These are phyloP conservation scores for Porpolomopsis calyptriformis DNA, from an alignment of 768 basidiomycete species.

Conservation along the genomic window DNA sequence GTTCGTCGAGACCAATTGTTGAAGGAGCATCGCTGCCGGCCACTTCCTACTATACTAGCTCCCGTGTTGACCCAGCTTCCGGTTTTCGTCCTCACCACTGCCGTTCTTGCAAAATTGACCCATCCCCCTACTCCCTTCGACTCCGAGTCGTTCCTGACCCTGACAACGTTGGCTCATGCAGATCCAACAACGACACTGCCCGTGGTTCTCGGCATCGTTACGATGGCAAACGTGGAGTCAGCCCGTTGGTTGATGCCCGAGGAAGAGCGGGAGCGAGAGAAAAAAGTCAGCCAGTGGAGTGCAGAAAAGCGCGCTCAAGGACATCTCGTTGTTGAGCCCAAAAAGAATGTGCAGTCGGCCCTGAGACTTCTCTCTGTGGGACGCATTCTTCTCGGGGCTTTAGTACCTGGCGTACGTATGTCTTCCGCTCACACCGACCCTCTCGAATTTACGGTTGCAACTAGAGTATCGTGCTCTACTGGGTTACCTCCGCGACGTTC, in stretches of 20 bases:
- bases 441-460: constrained; percentile 8
- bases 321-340: constrained; percentile 33
- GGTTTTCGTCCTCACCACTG: constrained; percentile 56
- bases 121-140: constrained; percentile 57
- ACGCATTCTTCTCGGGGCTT: constrained; percentile 55
- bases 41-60: constrained; percentile 44
- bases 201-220: constrained; percentile 59
- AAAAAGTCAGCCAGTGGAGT: constrained; percentile 31
- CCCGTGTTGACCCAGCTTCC: constrained; percentile 63
- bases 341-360: constrained; percentile 39
- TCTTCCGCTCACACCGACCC: constrained; percentile 1
- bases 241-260: constrained; percentile 62
- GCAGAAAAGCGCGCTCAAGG: constrained; percentile 34
- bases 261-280: constrained; percentile 39
- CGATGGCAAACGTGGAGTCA: constrained; percentile 72
- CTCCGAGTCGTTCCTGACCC: constrained; percentile 65
- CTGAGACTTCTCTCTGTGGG: constrained; percentile 50
- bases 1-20: constrained; percentile 50
- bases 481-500: constrained; percentile 67
- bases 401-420: constrained; percentile 59
- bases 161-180: constrained; percentile 58
- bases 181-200: constrained; percentile 65
- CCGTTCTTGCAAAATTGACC: constrained; percentile 45
- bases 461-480: constrained; percentile 63
- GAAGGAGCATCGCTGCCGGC: constrained; percentile 45